Conservation (phyloP, 2,329 filamentous ascomycete species). For the Diaporthe citriasiana region DNA sequence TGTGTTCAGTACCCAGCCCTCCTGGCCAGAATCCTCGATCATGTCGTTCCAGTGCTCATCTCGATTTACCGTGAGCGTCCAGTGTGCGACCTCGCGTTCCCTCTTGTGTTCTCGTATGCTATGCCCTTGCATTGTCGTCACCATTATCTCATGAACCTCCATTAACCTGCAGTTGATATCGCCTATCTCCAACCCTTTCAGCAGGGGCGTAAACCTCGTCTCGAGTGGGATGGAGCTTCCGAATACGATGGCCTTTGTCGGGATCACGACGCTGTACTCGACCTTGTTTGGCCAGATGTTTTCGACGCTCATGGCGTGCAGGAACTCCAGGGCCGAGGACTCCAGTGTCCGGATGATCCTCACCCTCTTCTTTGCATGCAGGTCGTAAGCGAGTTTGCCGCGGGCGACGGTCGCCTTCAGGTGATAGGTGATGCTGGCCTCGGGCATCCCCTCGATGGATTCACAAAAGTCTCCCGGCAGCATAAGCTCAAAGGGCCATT, state of each 20-base stretch:
- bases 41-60: conserved; percentile 78
- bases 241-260: conserved; percentile 94
- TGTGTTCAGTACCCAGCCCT: conserved; percentile 74
- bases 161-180: conserved; percentile 84
- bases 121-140: conserved; percentile 61
- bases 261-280: conserved; percentile 93
- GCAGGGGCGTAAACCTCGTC: conserved; percentile 87
- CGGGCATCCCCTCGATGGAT: conserved; percentile 89
- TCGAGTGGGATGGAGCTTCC: conserved; percentile 88
- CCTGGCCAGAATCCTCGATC: conserved; percentile 76
- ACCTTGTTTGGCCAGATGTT: conserved; percentile 99
- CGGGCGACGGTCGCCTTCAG: conserved; percentile 91
- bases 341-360: conserved; percentile 84
- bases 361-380: conserved; percentile 83
- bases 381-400: conserved; percentile 89
- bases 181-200: conserved; percentile 91
- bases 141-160: conserved; percentile 80
- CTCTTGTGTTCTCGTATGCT: conserved; percentile 71
- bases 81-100: conserved; percentile 74
- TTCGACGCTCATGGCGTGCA: conserved; percentile 94
- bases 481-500: conserved; percentile 83
- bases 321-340: conserved; percentile 80
- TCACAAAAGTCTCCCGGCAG: conserved; percentile 82
- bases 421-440: conserved; percentile 90
- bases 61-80: conserved; percentile 68